phyloP scores from a whole-genome alignment of 2,329 filamentous ascomycete genomes.

The Clarireedia homoeocarpa region DNA sequence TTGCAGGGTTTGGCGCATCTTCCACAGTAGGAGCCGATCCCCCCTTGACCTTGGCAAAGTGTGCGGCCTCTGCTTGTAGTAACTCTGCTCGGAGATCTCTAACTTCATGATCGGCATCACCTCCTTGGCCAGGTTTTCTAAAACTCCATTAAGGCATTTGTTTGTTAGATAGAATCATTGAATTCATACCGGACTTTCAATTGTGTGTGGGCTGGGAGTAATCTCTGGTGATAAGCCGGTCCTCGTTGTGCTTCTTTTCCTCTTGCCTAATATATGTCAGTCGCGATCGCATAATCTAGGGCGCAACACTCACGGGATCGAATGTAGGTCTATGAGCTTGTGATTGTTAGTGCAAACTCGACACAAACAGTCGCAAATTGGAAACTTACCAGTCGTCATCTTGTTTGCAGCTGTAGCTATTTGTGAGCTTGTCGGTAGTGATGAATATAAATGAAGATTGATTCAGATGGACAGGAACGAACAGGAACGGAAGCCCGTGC shows the following conservation, averaged over 20 bases:
- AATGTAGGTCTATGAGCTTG: slow-evolving; percentile 80
- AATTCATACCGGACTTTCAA: slow-evolving; percentile 69
- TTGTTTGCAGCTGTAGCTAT: slow-evolving; percentile 6
- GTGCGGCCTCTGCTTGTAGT: slow-evolving; percentile 76
- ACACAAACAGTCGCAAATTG: too few relatives aligned
- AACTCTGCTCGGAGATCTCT: slow-evolving; percentile 88
- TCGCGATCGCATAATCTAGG: background rate
- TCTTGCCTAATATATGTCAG: slow-evolving; percentile 52
- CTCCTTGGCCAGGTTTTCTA: slow-evolving; percentile 81
- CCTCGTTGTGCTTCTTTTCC: slow-evolving; percentile 93
- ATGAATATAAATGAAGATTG: too few relatives aligned
- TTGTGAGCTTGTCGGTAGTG: too few relatives aligned
- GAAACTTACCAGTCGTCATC: slow-evolving; percentile 44
- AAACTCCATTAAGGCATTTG: slow-evolving; percentile 17
- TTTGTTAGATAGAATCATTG: background rate
- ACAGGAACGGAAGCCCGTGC: too few relatives aligned
- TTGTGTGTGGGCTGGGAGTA: slow-evolving; percentile 86
- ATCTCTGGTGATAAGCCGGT: slow-evolving; percentile 90
- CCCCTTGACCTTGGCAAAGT: slow-evolving; percentile 79
- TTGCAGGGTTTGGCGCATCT: slow-evolving; percentile 47
- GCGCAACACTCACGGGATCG: slow-evolving; percentile 61
- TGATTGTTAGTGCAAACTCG: slow-evolving; percentile 25
- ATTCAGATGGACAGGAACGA: too few relatives aligned
- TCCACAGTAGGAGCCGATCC: slow-evolving; percentile 38
- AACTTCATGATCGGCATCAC: slow-evolving; percentile 58